Evolutionary conservation across 768 basidiomycete genomes (phyloP).

Genomic region (Leucosporidium yakuticum): DNA sequence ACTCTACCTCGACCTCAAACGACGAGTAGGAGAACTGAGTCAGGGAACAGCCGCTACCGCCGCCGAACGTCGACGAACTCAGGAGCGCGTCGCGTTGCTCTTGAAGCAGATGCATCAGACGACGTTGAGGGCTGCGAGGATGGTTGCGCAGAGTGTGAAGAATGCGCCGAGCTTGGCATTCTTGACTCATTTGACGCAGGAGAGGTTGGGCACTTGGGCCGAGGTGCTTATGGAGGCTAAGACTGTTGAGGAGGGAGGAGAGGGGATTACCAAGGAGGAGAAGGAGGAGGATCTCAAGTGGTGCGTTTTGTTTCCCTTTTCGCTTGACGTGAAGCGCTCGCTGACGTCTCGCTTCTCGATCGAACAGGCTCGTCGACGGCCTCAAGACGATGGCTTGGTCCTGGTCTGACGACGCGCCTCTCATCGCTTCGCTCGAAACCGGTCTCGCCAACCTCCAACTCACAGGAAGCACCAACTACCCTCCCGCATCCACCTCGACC

Average conservation of each 20-base stretch:
- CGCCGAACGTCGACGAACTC: neutral
- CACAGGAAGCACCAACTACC: neutral
- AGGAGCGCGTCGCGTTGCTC: slow-evolving; percentile 18
- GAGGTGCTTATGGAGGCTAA: slow-evolving; percentile 16
- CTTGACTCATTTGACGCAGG: slow-evolving; percentile 21
- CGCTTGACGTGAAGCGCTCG: neutral
- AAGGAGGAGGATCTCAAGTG: slow-evolving; percentile 10
- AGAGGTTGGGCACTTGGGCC: slow-evolving; percentile 24
- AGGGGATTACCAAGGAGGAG: slow-evolving; percentile 19
- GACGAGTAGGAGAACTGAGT: slow-evolving; percentile 19
- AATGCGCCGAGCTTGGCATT: slow-evolving; percentile 32
- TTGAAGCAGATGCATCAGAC: slow-evolving; percentile 7
- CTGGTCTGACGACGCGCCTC: slow-evolving; percentile 14
- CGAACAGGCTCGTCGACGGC: slow-evolving; percentile 22
- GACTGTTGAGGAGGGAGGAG: slow-evolving; percentile 19
- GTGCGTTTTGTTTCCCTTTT: neutral
- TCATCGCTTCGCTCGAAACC: slow-evolving; percentile 10
- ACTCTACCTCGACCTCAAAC: slow-evolving; percentile 20
- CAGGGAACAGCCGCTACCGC: neutral
- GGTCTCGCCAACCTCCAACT: slow-evolving; percentile 3
- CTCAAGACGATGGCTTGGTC: slow-evolving; percentile 32
- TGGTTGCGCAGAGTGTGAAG: slow-evolving; percentile 27
- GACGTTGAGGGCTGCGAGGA: slow-evolving; percentile 24
- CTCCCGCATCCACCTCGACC: too few relatives aligned
- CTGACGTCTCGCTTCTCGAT: too few relatives aligned